These are phyloP conservation scores for Durio zibethinus DNA, from an alignment of 345 rosid species.

Conservation along the genomic window DNA sequence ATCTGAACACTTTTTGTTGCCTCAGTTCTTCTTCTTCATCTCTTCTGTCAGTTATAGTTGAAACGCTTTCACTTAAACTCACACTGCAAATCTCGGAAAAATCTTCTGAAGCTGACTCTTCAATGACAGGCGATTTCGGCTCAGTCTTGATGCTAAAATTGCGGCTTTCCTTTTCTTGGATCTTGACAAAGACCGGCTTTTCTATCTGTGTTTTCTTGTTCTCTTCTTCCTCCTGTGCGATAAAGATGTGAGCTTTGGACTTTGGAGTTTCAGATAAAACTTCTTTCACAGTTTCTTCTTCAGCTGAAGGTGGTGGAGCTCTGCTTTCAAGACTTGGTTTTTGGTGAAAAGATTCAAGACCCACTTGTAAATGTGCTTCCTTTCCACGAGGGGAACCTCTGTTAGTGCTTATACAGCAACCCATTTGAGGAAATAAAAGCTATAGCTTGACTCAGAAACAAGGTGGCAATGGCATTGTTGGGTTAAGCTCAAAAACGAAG, in stretches of 20 bases:
- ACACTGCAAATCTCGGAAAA: conserved; percentile 67
- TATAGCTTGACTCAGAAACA: neutral
- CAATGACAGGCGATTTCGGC: neutral
- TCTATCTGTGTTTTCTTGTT: conserved; percentile 6
- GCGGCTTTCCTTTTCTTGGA: conserved; percentile 16
- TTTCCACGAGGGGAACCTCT: conserved; percentile 7
- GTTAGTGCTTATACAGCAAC: conserved; percentile 66
- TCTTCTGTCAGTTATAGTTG: conserved; percentile 40
- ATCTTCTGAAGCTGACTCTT: conserved; percentile 46
- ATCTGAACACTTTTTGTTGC: conserved; percentile 36
- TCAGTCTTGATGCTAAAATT: conserved; percentile 9
- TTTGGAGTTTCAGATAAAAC: conserved; percentile 65
- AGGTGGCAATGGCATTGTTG: conserved; percentile 3
- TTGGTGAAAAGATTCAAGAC: conserved; percentile 12
- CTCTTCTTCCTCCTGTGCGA: conserved; percentile 16
- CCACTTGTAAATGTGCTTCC: conserved; percentile 13
- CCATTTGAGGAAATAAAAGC: conserved; percentile 38
- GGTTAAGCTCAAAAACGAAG: neutral
- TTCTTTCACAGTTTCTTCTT: conserved; percentile 82
- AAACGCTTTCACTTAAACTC: conserved; percentile 60
- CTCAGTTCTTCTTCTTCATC: conserved; percentile 43
- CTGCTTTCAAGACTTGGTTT: conserved; percentile 28
- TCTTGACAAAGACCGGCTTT: conserved; percentile 25
- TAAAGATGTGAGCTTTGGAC: conserved; percentile 7
- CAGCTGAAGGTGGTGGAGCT: conserved; percentile 50